Percentiles rank a stretch among this genome's conserved stretches.
Conservation (phyloP, 2,329 filamentous ascomycete species). For the Neonectria neomacrospora region DNA sequence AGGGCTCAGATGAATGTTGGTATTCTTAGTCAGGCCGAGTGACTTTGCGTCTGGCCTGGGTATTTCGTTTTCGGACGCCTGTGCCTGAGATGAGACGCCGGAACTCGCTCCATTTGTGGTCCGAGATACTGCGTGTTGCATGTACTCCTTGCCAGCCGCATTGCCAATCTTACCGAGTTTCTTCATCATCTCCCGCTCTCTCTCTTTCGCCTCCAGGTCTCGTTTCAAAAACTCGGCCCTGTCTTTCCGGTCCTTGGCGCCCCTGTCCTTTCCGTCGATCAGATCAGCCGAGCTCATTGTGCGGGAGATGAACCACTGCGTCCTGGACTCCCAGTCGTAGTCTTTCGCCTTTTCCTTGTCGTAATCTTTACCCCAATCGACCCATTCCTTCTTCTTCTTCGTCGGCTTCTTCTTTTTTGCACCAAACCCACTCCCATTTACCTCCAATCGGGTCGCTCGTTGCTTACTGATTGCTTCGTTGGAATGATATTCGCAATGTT, state of each 20-base stretch:
- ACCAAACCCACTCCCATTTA: slow-evolving; percentile 74
- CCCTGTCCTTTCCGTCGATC: slow-evolving; percentile 72
- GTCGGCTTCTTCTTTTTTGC: slow-evolving; percentile 46
- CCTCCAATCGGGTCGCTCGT: slow-evolving; percentile 75
- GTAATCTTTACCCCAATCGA: slow-evolving; percentile 25
- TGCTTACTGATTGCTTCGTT: slow-evolving; percentile 81
- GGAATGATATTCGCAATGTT: slow-evolving; percentile 93
- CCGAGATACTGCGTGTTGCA: slow-evolving; percentile 56
- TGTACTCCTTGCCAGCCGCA: slow-evolving; percentile 77
- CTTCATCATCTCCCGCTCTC: slow-evolving; percentile 77
- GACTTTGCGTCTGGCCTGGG: slow-evolving; percentile 56
- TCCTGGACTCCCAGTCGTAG: slow-evolving; percentile 69
- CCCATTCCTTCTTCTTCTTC: slow-evolving; percentile 45
- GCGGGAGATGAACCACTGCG: slow-evolving; percentile 64
- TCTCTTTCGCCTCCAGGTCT: slow-evolving; percentile 73
- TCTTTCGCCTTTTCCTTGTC: slow-evolving; percentile 46
- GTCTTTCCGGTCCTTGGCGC: slow-evolving; percentile 67
- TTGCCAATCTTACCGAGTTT: slow-evolving; percentile 72
- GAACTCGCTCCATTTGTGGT: slow-evolving; percentile 23
- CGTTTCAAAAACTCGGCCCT: slow-evolving; percentile 74
- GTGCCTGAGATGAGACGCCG: slow-evolving; percentile 33
- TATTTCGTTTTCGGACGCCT: slow-evolving; percentile 42
- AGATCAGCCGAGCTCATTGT: slow-evolving; percentile 67
- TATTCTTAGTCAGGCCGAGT: slow-evolving; percentile 49
- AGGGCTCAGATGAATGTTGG: slow-evolving; percentile 66